Evolutionary conservation across 495 filamentous ascomycete genomes (phyloP), one percentile per base, ranked within the genome.

Genomic region (Terfezia claveryi): DNA sequence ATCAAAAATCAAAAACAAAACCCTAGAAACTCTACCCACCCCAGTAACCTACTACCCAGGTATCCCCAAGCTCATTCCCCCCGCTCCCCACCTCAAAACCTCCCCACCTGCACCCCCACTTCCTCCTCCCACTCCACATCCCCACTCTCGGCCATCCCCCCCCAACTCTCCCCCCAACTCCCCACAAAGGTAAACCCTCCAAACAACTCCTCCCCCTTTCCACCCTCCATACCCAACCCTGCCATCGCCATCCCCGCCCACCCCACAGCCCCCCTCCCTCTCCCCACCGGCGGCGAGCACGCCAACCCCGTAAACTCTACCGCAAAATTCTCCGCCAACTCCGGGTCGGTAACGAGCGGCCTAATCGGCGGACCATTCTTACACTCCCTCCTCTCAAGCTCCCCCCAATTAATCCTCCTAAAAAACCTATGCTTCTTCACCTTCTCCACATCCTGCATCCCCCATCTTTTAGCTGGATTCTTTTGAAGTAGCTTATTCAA

Each of bases 391-490:
- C 74, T 72, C 52, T 81, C 85, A 12, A 98, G 74, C 53, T 75
- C 76, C 65, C 75, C 78, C 91, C 91, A 98, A 71, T 98, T 81
- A 62, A 96, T 87, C 70, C 85, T 89, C 54, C 84, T 76, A 76
- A 98, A 98, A 73, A 98, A 96, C 17, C 91, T 80, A 62, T 98
- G 91, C 50, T 80, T 79, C 75, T 93, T 94, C 67, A 98, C 88
- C 8, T 71, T 82, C 36, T 76, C 69, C 32, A 96, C 67, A 55
- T 98, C 91, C 63, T 83, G 81, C 57, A 78, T 78, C 6, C 91
- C 91, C 8, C 96, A 73, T 12, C 91, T 78, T 66, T 94, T 94
- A 57, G 76, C 71, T 0, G 91, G 87, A 23, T 98, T 86, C 68
- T 95, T 95, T 61, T 85, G 81, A 38, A 98, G 71, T 4, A 98